phyloP scores from a whole-genome alignment of 345 rosid genomes.

The Cochlearia excelsa region DNA sequence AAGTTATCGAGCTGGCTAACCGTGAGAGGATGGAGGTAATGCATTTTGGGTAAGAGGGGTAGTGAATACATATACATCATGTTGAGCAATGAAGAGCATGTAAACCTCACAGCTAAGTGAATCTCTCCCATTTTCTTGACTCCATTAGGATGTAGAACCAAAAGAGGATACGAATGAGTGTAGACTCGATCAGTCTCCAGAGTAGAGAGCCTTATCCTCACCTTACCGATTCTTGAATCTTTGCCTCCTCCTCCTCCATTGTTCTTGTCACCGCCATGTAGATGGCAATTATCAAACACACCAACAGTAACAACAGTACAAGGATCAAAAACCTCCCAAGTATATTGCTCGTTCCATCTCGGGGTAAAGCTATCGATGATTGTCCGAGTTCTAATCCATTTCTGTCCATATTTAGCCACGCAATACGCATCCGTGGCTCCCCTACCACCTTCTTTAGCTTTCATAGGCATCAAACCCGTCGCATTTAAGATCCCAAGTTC shows the following conservation, averaged over 20 bases:
- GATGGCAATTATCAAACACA: slow-evolving; percentile 81
- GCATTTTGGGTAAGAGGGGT: slow-evolving; percentile 89
- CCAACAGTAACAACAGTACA: slow-evolving; percentile 88
- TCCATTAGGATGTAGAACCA: slow-evolving; percentile 71
- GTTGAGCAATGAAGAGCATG: slow-evolving; percentile 65
- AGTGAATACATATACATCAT: slow-evolving; percentile 81
- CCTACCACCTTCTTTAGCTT: slow-evolving; percentile 68
- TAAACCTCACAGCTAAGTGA: slow-evolving; percentile 76
- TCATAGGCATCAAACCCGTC: slow-evolving; percentile 76
- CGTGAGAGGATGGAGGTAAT: slow-evolving; percentile 79
- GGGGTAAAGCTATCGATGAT: slow-evolving; percentile 75
- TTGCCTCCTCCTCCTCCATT: slow-evolving; percentile 44
- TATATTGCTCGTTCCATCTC: slow-evolving; percentile 21
- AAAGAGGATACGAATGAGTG: slow-evolving; percentile 84
- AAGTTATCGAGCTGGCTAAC: slow-evolving; percentile 78
- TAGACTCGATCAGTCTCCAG: slow-evolving; percentile 84
- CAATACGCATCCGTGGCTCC: slow-evolving; percentile 89
- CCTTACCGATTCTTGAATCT: slow-evolving; percentile 81
- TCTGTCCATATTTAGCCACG: slow-evolving; percentile 93
- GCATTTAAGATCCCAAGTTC: slow-evolving; percentile 55
- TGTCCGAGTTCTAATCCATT: slow-evolving; percentile 91
- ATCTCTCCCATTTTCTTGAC: slow-evolving; percentile 90
- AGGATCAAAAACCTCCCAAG: slow-evolving; percentile 88
- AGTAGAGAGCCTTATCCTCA: slow-evolving; percentile 79
- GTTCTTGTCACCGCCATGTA: slow-evolving; percentile 31